Conservation (phyloP, 1,284 basidiomycete genomes). For the Ceratobasidium sp. region DNA sequence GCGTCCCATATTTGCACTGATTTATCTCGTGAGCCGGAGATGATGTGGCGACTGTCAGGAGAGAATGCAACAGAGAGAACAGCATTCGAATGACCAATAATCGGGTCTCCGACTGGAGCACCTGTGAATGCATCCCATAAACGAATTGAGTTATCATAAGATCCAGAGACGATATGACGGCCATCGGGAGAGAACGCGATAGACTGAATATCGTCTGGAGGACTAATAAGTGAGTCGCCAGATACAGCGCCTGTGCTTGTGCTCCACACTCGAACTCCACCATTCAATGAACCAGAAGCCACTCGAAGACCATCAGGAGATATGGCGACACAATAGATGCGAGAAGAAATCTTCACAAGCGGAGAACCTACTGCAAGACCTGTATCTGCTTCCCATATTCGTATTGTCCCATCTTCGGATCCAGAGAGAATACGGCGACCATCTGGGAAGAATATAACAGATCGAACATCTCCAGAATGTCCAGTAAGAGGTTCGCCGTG, state of each 20-base stretch:
- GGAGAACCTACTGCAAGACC: background rate
- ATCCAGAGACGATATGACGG: constrained; percentile 1
- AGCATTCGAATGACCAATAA: background rate
- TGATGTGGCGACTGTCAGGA: constrained; percentile 6
- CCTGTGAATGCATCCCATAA: constrained; percentile 5
- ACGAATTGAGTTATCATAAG: background rate
- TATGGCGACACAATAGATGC: background rate
- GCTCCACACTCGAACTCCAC: constrained; percentile 20
- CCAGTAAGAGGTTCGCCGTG: background rate
- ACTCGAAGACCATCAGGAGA: constrained; percentile 35
- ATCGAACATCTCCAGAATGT: background rate
- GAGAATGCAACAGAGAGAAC: background rate
- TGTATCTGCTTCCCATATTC: constrained; percentile 23
- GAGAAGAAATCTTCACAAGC: constrained; percentile 13
- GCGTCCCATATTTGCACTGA: background rate
- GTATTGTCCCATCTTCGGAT: constrained; percentile 19
- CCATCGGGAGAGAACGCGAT: constrained; percentile 13
- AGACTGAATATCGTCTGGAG: background rate
- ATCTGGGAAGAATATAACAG: constrained; percentile 39
- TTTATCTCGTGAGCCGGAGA: constrained; percentile 13
- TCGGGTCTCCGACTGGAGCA: background rate
- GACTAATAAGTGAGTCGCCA: background rate
- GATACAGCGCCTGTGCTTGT: background rate
- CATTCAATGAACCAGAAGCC: constrained; percentile 1
- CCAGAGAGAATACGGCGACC: background rate